Evolutionary conservation across 305 asterid genomes (phyloP).

Genomic region (Fraxinus sp.): DNA sequence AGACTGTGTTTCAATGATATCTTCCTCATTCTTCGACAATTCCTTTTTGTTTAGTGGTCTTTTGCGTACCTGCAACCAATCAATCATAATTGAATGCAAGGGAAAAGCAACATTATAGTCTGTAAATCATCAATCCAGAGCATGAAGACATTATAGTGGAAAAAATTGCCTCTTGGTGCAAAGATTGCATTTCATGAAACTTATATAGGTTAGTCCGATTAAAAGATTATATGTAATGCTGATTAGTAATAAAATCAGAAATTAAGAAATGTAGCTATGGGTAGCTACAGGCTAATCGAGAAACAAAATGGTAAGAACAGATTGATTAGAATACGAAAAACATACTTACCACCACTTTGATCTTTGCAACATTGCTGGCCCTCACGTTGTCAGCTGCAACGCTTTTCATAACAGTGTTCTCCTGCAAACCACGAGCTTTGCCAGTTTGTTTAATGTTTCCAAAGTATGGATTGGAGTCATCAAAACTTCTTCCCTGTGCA

Average conservation of each 20-base stretch:
- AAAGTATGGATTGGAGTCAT: conserved; percentile 62
- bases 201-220: conserved; percentile 1
- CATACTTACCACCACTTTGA: conserved; percentile 90
- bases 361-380: conserved; percentile 91
- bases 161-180: conserved; percentile 16
- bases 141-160: conserved; percentile 1
- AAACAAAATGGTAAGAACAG: conserved; percentile 14
- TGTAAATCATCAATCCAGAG: neutral
- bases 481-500: conserved; percentile 73
- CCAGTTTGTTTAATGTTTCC: conserved; percentile 69
- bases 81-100: conserved; percentile 21
- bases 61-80: conserved; percentile 72
- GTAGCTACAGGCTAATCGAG: conserved; percentile 9
- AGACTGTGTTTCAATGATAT: conserved; percentile 74
- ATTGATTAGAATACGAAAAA: conserved; percentile 6
- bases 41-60: conserved; percentile 91
- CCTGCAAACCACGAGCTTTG: conserved; percentile 62
- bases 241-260: neutral
- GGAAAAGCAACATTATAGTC: conserved; percentile 10
- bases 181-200: neutral
- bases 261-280: neutral
- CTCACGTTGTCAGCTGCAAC: conserved; percentile 78
- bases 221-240: neutral
- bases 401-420: conserved; percentile 61
- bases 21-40: conserved; percentile 85